A percentile compares a stretch with the other conserved stretches of the same genome.
Evolutionary conservation across 1,284 basidiomycete genomes (phyloP).

Genomic region (Cutaneotrichosporon sp.): DNA sequence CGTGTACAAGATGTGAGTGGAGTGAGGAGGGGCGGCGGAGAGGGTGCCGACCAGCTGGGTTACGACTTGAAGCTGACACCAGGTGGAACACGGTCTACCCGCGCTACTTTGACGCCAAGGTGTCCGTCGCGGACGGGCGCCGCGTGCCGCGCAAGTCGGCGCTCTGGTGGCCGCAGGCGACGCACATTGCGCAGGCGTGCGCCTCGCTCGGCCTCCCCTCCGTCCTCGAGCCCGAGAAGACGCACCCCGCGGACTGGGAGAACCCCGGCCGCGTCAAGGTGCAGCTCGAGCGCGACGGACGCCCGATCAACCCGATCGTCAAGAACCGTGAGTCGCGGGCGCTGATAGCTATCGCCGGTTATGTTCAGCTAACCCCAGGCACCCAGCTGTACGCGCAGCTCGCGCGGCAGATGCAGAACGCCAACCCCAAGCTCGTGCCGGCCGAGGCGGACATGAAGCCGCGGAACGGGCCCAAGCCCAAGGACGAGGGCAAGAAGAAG

Average conservation of each 20-base stretch:
- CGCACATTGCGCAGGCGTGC: conserved; percentile 85
- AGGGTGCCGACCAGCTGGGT: too few relatives aligned
- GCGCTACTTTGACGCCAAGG: conserved; percentile 95
- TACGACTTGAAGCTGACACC: too few relatives aligned
- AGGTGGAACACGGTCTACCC: conserved; percentile 96
- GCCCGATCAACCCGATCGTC: conserved; percentile 68
- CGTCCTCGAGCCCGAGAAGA: conserved; percentile 78
- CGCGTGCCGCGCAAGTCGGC: conserved; percentile 75
- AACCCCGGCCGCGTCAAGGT: conserved; percentile 92
- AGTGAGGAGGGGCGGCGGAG: too few relatives aligned
- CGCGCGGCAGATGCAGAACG: conserved; percentile 69
- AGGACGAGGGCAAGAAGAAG: conserved; percentile 17
- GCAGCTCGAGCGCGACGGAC: conserved; percentile 80
- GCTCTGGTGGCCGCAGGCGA: conserved; percentile 92
- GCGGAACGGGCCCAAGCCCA: conserved; percentile 18
- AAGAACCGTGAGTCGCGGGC: conserved; percentile 68
- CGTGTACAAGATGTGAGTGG: conserved; percentile 50
- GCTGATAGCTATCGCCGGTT: neutral
- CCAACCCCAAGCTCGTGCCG: conserved; percentile 67
- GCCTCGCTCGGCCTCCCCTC: conserved; percentile 72
- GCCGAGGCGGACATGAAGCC: conserved; percentile 13
- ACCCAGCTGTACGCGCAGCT: conserved; percentile 78
- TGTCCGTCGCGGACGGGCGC: conserved; percentile 78
- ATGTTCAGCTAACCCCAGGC: conserved; percentile 58
- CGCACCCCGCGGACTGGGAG: conserved; percentile 94